Evolutionary conservation across 116 monocot species (phyloP).

Genomic region (Trichopus zeylanicus): DNA sequence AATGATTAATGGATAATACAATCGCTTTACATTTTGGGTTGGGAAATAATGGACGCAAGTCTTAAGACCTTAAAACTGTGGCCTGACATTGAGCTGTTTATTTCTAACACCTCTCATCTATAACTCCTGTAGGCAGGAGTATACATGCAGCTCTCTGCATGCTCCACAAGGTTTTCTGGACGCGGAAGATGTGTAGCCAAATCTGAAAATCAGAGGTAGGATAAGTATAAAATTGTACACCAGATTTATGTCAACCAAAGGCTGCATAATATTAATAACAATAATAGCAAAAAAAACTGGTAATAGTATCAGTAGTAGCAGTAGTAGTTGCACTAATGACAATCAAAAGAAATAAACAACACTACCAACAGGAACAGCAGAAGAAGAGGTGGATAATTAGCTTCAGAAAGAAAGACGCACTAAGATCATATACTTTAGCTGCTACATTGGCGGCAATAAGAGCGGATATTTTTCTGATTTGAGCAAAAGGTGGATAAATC

Average conservation of each 20-base stretch:
- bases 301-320: no score
- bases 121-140: constrained; percentile 74
- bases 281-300: neutral
- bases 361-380: no score
- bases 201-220: constrained; percentile 21
- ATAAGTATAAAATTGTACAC: neutral
- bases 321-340: no score
- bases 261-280: no score
- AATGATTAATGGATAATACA: no score
- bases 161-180: constrained; percentile 67
- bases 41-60: no score
- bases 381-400: no score
- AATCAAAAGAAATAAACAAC: no score
- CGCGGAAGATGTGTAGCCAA: constrained; percentile 79
- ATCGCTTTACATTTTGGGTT: no score
- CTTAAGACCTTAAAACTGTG: no score
- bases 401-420: constrained; percentile 28
- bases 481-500: constrained; percentile 77
- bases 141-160: constrained; percentile 99
- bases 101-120: constrained; percentile 30
- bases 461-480: constrained; percentile 88
- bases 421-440: constrained; percentile 87
- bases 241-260: neutral
- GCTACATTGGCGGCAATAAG: constrained; percentile 72
- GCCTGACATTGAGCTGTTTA: no score